Evolutionary conservation across 148 eudicot genomes (phyloP).

Genomic region (Rhododendron molle): DNA sequence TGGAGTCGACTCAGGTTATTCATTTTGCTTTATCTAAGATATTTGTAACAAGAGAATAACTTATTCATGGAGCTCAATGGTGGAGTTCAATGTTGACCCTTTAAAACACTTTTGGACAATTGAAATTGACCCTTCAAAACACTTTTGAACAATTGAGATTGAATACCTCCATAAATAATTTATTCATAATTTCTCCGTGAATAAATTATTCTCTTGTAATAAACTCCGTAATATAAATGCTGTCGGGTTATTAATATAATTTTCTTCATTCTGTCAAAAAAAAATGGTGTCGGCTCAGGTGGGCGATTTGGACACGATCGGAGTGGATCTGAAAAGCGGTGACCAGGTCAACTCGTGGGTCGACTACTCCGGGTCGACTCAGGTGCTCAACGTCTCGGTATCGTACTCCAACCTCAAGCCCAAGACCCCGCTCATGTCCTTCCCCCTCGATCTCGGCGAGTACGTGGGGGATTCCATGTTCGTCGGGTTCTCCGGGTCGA

Average conservation of each 20-base stretch:
- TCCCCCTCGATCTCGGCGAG: slow-evolving; percentile 35
- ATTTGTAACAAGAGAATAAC: too few relatives aligned
- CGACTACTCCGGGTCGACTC: slow-evolving; percentile 55
- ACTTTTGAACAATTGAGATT: fast-evolving
- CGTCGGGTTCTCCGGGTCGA: slow-evolving; percentile 81
- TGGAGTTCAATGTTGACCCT: too few relatives aligned
- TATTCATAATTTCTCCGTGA: too few relatives aligned
- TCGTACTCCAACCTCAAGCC: slow-evolving; percentile 81
- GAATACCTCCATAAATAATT: too few relatives aligned
- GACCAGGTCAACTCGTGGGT: slow-evolving; percentile 73
- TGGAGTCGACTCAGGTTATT: slow-evolving; percentile 39
- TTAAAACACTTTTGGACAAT: too few relatives aligned
- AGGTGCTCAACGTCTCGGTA: slow-evolving; percentile 34
- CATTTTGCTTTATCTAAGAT: too few relatives aligned
- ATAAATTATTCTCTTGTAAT: too few relatives aligned
- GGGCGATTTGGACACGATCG: slow-evolving; percentile 45
- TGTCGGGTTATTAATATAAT: background rate
- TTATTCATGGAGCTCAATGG: too few relatives aligned
- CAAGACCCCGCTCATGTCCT: slow-evolving; percentile 40
- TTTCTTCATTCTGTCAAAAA: too few relatives aligned
- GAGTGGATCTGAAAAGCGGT: slow-evolving; percentile 75
- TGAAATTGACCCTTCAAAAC: too few relatives aligned
- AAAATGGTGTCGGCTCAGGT: slow-evolving; percentile 38
- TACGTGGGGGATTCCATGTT: slow-evolving; percentile 56
- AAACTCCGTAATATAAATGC: too few relatives aligned